Evolutionary conservation across 495 filamentous ascomycete species (phyloP).

Genomic region (Penicillium coffeae): DNA sequence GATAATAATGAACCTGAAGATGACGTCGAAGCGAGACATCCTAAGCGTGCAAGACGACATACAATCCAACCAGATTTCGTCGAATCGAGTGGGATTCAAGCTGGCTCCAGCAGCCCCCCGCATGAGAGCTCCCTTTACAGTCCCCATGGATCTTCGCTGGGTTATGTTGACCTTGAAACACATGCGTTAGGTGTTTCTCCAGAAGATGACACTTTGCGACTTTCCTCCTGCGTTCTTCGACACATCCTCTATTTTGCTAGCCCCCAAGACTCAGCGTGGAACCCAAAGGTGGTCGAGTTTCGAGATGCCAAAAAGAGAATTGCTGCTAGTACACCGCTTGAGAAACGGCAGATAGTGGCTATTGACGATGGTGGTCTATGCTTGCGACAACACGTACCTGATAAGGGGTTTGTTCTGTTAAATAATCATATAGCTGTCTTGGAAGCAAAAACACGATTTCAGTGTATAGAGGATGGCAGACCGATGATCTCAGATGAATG

Average conservation of each 20-base stretch:
- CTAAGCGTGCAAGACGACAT: constrained; percentile 8
- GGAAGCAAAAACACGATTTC: constrained; percentile 17
- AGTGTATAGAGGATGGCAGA: constrained; percentile 13
- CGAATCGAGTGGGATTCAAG: constrained; percentile 10
- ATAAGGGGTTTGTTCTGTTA: not conserved
- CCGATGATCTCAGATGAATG: constrained; percentile 14
- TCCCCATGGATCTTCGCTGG: constrained; percentile 7
- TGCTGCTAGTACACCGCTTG: not conserved
- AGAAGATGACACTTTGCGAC: constrained; percentile 19
- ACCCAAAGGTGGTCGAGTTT: constrained; percentile 16
- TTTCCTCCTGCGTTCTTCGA: constrained; percentile 17
- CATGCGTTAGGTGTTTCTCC: not conserved
- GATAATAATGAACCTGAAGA: constrained; percentile 17
- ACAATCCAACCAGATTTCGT: constrained; percentile 7
- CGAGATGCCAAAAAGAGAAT: constrained; percentile 16
- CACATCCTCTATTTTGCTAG: constrained; percentile 18
- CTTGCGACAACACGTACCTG: constrained; percentile 3
- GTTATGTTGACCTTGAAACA: constrained; percentile 11
- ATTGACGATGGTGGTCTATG: constrained; percentile 18
- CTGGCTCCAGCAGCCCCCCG: constrained; percentile 15
- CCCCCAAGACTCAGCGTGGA: constrained; percentile 5
- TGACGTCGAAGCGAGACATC: not conserved
- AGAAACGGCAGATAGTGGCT: constrained; percentile 8
- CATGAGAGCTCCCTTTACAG: constrained; percentile 1
- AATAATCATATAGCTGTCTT: constrained; percentile 14